Evolutionary conservation across 2,329 filamentous ascomycete genomes (phyloP).

Genomic region (Trichoderma sp.): DNA sequence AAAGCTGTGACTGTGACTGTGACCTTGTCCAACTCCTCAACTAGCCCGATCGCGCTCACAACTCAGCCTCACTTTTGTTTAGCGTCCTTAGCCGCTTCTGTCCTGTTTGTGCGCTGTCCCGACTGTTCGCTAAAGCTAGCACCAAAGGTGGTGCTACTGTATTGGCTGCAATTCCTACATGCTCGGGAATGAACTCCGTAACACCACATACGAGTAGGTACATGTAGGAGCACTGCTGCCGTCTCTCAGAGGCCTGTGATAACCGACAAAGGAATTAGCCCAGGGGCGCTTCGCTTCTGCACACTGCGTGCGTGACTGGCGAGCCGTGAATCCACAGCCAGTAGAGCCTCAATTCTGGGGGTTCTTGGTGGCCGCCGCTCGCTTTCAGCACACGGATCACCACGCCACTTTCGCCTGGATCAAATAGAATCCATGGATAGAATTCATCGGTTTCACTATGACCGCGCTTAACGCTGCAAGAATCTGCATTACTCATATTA

Average conservation of each 20-base stretch:
- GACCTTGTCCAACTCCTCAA: not conserved
- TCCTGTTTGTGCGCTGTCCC: constrained; percentile 3
- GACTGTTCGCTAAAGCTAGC: not conserved
- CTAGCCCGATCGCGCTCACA: not conserved
- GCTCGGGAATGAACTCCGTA: not conserved
- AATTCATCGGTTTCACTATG: not conserved
- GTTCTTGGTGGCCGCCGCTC: constrained; percentile 2
- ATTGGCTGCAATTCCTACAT: not conserved
- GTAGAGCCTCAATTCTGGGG: constrained; percentile 17
- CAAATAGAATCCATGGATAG: not conserved
- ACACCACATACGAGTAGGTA: not conserved
- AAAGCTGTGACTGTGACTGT: not conserved
- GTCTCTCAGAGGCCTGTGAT: not conserved
- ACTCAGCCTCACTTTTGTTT: constrained; percentile 13
- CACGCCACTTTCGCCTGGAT: not conserved
- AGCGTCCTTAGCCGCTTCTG: constrained; percentile 1
- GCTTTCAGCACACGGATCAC: not conserved
- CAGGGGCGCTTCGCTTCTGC: not conserved
- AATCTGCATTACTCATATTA: not conserved
- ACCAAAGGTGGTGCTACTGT: not conserved
- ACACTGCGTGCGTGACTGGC: not conserved
- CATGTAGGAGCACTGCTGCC: not conserved
- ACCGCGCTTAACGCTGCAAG: not conserved
- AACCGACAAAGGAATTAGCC: not conserved
- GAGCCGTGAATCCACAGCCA: constrained; percentile 1